Conservation (phyloP, 2,329 filamentous ascomycete genomes). For the Microdochium paspali region DNA sequence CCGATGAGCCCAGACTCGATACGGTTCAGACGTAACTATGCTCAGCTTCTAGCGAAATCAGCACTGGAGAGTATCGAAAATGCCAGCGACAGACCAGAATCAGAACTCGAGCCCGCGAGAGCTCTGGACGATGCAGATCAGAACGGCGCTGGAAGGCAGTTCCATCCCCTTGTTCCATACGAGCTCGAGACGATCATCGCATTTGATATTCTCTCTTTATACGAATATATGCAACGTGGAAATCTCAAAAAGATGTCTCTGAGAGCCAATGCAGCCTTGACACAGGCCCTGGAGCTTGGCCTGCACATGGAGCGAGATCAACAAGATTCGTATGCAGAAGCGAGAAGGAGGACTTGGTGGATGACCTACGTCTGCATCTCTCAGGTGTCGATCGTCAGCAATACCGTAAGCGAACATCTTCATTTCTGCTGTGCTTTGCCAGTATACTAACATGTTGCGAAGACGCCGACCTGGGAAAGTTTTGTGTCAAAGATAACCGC, state of each 20-base stretch:
- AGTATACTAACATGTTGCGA: conserved; percentile 3
- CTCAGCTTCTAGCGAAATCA: conserved; percentile 36
- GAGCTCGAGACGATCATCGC: conserved; percentile 38
- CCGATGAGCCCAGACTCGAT: conserved; percentile 27
- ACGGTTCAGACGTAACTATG: conserved; percentile 33
- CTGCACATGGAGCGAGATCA: conserved; percentile 28
- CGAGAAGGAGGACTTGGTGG: conserved; percentile 39
- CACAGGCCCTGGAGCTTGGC: conserved; percentile 32
- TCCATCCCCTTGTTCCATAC: conserved; percentile 32
- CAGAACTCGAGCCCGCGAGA: conserved; percentile 30
- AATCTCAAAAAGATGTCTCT: conserved; percentile 42
- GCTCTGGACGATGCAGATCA: conserved; percentile 28
- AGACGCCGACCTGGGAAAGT: conserved; percentile 32
- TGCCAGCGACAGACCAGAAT: conserved; percentile 36
- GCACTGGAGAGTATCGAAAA: conserved; percentile 37
- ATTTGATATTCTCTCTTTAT: conserved; percentile 36
- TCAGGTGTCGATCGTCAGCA: conserved; percentile 41
- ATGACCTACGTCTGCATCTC: conserved; percentile 43
- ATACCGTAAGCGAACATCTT: conserved; percentile 25
- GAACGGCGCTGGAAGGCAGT: conserved; percentile 23
- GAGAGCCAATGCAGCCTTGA: conserved; percentile 35
- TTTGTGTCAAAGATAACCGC: conserved; percentile 35
- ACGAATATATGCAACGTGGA: conserved; percentile 42
- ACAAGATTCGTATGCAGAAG: conserved; percentile 32
- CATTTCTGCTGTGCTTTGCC: not conserved